phyloP scores from a whole-genome alignment of 352 stramenopile genomes.

The Globisporangium nagaii region DNA sequence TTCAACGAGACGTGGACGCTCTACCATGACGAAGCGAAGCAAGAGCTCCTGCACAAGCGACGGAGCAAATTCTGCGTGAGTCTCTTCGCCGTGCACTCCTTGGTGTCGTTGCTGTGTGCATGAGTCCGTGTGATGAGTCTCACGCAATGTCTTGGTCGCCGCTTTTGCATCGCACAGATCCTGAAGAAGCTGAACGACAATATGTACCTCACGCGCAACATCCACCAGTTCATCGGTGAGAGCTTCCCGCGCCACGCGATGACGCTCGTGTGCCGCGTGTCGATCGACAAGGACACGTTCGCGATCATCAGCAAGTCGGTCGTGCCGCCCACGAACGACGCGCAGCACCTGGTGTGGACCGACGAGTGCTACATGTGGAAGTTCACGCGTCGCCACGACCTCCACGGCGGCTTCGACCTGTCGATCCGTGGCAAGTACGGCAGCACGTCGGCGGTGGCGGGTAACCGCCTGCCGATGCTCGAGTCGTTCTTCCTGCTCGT shows the following conservation, averaged over 20 bases:
- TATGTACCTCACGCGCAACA: slow-evolving; percentile 83
- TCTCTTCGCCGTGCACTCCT: slow-evolving; percentile 1
- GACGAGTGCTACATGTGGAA: slow-evolving; percentile 87
- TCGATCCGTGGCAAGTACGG: slow-evolving; percentile 78
- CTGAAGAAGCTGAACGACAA: slow-evolving; percentile 82
- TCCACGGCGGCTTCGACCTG: slow-evolving; percentile 61
- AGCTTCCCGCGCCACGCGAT: slow-evolving; percentile 82
- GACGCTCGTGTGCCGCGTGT: slow-evolving; percentile 77
- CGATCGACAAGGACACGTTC: slow-evolving; percentile 77
- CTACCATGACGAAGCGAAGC: slow-evolving; percentile 68
- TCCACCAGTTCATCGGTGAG: slow-evolving; percentile 85
- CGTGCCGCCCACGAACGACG: slow-evolving; percentile 69
- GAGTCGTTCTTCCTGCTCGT: slow-evolving; percentile 84
- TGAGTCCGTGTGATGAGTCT: no score
- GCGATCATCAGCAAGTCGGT: slow-evolving; percentile 82
- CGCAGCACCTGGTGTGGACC: slow-evolving; percentile 84
- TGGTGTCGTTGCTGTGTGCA: background rate
- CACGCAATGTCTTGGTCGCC: background rate
- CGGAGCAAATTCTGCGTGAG: slow-evolving; percentile 83
- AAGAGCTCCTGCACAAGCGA: slow-evolving; percentile 64
- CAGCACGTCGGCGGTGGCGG: slow-evolving; percentile 73
- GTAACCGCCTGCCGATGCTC: slow-evolving; percentile 79
- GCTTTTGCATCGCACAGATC: slow-evolving; percentile 32
- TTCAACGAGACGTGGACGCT: slow-evolving; percentile 80
- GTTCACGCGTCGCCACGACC: slow-evolving; percentile 50